Evolutionary conservation across 2,329 filamentous ascomycete genomes (phyloP), one percentile per base, ranked within the genome.

Genomic region (Scopulariopsis brevicaulis): DNA sequence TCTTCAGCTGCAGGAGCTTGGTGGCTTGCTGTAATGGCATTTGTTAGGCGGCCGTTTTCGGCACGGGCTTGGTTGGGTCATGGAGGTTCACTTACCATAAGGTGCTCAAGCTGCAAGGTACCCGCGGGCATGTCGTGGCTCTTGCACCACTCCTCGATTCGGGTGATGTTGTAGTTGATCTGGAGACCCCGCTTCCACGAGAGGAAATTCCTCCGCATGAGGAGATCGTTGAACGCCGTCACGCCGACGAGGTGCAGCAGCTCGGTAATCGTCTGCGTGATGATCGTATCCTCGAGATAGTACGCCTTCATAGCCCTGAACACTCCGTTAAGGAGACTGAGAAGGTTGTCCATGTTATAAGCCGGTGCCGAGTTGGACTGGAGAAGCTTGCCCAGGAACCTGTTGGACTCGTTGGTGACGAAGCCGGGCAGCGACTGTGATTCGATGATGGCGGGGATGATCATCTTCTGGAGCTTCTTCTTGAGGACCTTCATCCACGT

Each of bases 401-500:
- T 86, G 75, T 94, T 97, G 76, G 89, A 96, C 77, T 99, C 94
- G 72, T 95, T 99, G 60, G 94, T 99, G 64, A 99, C 94, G 72
- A 99, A 99, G 65, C 94, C 94, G 56, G 94, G 94, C 61, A 99
- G 84, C 25, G 94, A 97, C 73, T 99, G 94, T 54, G 93, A 97
- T 73, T 99, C 94, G 68, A 99, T 99, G 71, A 99, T 99, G 58
- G 94, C 94, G 1, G 94, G 94, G 57, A 99, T 96, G 68, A 99
- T 95, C 94, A 99, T 99, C 82, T 97, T 97, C 67, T 95, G 90
- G 62, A 99, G 81, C 77, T 96, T 96, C 84, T 96, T 96, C 83
- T 99, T 99, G 68, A 99, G 77, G 59, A 96, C 90, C 80, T 99
- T 99, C 94, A 99, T 99, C 94, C 94, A 99, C 28, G 94, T 99